These are phyloP conservation scores for Chionographis japonica DNA, from an alignment of 106 monocot species.

Conservation along the genomic window DNA sequence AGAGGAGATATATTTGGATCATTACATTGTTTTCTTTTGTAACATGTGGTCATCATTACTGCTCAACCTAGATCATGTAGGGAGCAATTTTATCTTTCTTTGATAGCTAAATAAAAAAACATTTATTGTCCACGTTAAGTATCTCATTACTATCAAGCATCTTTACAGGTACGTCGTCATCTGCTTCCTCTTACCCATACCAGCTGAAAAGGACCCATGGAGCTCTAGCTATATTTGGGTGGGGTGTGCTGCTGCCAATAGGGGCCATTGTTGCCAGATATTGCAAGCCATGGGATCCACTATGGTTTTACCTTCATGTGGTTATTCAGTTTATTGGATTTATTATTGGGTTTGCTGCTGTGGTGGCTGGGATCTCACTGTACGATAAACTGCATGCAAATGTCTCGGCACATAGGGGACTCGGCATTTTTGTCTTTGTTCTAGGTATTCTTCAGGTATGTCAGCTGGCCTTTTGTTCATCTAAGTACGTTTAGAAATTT, in stretches of 20 bases:
- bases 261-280: constrained; percentile 80
- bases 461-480: neutral
- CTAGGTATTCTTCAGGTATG: constrained; percentile 84
- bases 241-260: constrained; percentile 85
- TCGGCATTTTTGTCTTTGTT: constrained; percentile 78
- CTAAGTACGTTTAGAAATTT: too few relatives aligned
- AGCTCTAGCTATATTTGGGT: constrained; percentile 64
- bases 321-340: constrained; percentile 71
- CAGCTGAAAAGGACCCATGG: constrained; percentile 79
- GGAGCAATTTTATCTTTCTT: too few relatives aligned
- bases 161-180: constrained; percentile 50
- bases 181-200: constrained; percentile 58
- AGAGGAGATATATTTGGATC: too few relatives aligned
- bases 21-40: too few relatives aligned
- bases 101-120: too few relatives aligned
- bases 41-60: too few relatives aligned
- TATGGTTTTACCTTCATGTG: constrained; percentile 76
- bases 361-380: constrained; percentile 68
- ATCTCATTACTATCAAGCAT: neutral
- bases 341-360: constrained; percentile 58
- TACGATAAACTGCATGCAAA: constrained; percentile 66
- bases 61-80: too few relatives aligned
- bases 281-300: constrained; percentile 61
- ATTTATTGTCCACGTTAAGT: too few relatives aligned
- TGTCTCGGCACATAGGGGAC: constrained; percentile 59